Percentiles rank a stretch among this genome's conserved stretches.
phyloP scores from a whole-genome alignment of 2,329 filamentous ascomycete genomes.

The Pezicula radicicola region DNA sequence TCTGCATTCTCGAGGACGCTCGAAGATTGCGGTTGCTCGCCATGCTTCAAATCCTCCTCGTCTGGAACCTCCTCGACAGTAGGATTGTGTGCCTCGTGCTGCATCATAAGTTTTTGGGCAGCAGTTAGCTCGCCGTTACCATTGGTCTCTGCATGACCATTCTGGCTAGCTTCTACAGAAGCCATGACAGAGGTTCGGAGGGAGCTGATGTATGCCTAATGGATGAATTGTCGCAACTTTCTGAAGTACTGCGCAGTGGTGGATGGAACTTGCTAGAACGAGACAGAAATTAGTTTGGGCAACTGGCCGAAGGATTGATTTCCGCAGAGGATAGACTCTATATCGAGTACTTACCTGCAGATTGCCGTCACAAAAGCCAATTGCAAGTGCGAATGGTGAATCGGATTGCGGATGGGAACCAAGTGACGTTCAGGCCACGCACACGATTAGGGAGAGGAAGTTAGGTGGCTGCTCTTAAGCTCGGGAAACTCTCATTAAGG shows the following conservation, averaged over 20 bases:
- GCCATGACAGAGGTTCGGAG: conserved; percentile 19
- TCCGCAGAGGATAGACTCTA: too few species aligned
- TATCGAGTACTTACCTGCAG: background rate
- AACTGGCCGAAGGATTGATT: too few species aligned
- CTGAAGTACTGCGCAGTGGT: background rate
- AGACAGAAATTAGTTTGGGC: too few species aligned
- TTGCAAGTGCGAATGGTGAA: background rate
- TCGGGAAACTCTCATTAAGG: conserved; percentile 2
- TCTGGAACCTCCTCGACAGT: conserved; percentile 81
- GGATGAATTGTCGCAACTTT: background rate
- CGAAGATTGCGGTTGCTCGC: conserved; percentile 44
- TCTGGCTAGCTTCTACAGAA: conserved; percentile 14
- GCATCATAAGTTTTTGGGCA: conserved; percentile 58
- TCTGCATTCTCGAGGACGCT: conserved; percentile 30
- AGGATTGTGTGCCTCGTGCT: conserved; percentile 55
- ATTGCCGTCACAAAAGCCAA: background rate
- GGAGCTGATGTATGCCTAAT: background rate
- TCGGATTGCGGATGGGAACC: background rate
- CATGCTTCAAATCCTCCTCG: conserved; percentile 69
- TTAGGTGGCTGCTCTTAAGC: background rate
- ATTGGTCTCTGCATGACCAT: conserved; percentile 15
- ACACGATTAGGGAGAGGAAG: conserved; percentile 1
- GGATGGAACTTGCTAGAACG: background rate
- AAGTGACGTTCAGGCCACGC: conserved; percentile 3
- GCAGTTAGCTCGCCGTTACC: conserved; percentile 18